phyloP scores from a whole-genome alignment of 73 alveolate genomes.

The Paramecium pentaurelia region DNA sequence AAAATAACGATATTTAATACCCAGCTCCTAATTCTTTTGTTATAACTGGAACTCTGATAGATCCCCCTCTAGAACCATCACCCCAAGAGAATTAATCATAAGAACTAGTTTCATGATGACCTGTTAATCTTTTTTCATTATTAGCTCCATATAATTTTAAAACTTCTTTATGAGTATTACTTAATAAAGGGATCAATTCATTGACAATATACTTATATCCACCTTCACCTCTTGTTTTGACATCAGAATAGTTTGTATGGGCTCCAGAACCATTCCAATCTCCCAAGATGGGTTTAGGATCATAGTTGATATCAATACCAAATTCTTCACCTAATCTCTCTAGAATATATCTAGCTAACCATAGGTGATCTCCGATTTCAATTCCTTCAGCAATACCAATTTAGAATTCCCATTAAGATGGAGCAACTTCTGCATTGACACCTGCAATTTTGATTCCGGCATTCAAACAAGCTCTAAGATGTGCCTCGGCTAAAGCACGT shows the following conservation, averaged over 20 bases:
- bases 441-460: slow-evolving; percentile 90
- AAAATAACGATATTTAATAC: not conserved
- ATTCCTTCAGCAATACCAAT: slow-evolving; percentile 90
- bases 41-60: slow-evolving; percentile 89
- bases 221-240: slow-evolving; percentile 78
- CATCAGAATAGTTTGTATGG: slow-evolving; percentile 84
- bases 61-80: slow-evolving; percentile 90
- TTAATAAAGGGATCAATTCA: slow-evolving; percentile 61
- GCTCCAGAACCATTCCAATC: slow-evolving; percentile 96
- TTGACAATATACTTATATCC: slow-evolving; percentile 66
- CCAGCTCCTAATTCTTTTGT: slow-evolving; percentile 76
- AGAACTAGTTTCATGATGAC: slow-evolving; percentile 83
- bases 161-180: slow-evolving; percentile 59
- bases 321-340: slow-evolving; percentile 66
- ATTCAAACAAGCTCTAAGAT: slow-evolving; percentile 83
- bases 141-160: slow-evolving; percentile 75
- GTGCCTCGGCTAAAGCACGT: slow-evolving; percentile 86
- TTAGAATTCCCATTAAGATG: slow-evolving; percentile 95
- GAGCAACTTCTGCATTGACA: slow-evolving; percentile 91
- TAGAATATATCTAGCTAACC: slow-evolving; percentile 83
- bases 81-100: slow-evolving; percentile 80
- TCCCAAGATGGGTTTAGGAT: slow-evolving; percentile 75
- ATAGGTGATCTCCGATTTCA: slow-evolving; percentile 87
- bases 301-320: slow-evolving; percentile 56
- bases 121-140: slow-evolving; percentile 85